A percentile compares a stretch with the other conserved stretches of the same genome.
These are phyloP conservation scores for Globisporangium orthogonon DNA, from an alignment of 352 stramenopile species.

Conservation along the genomic window DNA sequence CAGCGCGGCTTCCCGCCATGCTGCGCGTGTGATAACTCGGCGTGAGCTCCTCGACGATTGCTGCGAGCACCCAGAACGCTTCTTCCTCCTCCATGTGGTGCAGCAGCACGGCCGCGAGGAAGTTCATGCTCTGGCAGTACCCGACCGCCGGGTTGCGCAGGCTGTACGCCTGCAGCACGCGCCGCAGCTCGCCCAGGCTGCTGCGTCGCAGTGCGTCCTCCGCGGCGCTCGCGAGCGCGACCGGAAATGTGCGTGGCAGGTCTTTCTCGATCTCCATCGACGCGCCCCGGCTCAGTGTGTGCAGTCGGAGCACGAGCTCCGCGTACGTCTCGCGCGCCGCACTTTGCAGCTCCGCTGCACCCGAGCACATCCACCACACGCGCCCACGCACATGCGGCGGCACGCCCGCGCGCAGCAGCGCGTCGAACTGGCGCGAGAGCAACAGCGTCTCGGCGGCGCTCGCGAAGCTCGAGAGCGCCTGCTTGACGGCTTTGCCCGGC, in stretches of 20 bases:
- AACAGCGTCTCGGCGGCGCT: conserved; percentile 43
- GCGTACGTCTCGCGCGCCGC: conserved; percentile 44
- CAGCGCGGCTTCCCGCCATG: conserved; percentile 86
- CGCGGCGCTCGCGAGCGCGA: conserved; percentile 18
- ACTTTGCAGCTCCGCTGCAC: conserved; percentile 41
- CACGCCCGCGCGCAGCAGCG: conserved; percentile 53
- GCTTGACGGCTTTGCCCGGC: conserved; percentile 29
- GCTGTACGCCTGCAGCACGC: conserved; percentile 81
- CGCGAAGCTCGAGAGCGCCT: conserved; percentile 39
- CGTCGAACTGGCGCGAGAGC: conserved; percentile 58
- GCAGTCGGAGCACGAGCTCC: conserved; percentile 40
- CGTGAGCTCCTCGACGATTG: conserved; percentile 88
- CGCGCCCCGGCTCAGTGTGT: conserved; percentile 55
- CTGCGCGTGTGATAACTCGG: conserved; percentile 84
- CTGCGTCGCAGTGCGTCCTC: conserved; percentile 19
- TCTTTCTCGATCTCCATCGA: conserved; percentile 88
- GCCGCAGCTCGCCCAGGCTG: conserved; percentile 57
- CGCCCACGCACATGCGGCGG: conserved; percentile 55
- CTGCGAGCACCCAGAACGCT: conserved; percentile 81
- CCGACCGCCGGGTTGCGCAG: conserved; percentile 77
- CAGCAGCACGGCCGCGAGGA: conserved; percentile 71
- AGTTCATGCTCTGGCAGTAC: conserved; percentile 91
- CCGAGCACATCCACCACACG: conserved; percentile 82
- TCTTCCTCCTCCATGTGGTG: conserved; percentile 83
- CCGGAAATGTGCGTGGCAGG: conserved; percentile 73